Conservation (phyloP, 805 yeast genomes). For the Wickerhamomyces strasburgensis region DNA sequence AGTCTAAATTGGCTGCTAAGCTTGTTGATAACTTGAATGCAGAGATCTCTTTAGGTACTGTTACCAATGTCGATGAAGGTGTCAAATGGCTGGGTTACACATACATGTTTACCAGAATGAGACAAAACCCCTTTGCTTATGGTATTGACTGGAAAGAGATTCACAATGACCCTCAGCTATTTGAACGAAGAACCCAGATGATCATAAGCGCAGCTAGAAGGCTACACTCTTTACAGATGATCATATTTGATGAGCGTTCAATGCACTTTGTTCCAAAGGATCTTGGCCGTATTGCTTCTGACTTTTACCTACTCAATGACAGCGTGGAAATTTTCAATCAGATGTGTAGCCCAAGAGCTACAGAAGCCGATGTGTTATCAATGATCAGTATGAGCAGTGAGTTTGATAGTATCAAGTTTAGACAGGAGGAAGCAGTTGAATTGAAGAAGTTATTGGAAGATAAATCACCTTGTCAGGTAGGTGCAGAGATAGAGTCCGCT, state of each 20-base stretch:
- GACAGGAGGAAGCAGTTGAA: conserved; percentile 84
- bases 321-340: conserved; percentile 87
- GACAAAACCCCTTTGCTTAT: conserved; percentile 86
- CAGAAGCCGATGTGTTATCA: conserved; percentile 87
- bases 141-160: conserved; percentile 88
- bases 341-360: conserved; percentile 75
- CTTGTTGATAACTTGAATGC: conserved; percentile 93
- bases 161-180: conserved; percentile 74
- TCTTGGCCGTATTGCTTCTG: conserved; percentile 91
- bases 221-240: conserved; percentile 87
- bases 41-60: conserved; percentile 92
- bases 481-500: conserved; percentile 66
- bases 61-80: conserved; percentile 90
- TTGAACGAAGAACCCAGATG: conserved; percentile 69
- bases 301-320: conserved; percentile 79
- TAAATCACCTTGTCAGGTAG: conserved; percentile 75
- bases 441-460: conserved; percentile 54
- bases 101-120: conserved; percentile 89
- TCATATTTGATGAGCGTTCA: conserved; percentile 81
- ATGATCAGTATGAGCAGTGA: conserved; percentile 91
- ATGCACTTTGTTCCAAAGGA: conserved; percentile 81
- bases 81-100: conserved; percentile 98
- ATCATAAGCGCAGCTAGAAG: conserved; percentile 74
- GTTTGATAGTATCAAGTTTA: conserved; percentile 81
- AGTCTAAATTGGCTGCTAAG: conserved; percentile 71